These are phyloP conservation scores for Yamadazyma atmosphaerica DNA, from an alignment of 1,139 yeast genomes.

Conservation along the genomic window DNA sequence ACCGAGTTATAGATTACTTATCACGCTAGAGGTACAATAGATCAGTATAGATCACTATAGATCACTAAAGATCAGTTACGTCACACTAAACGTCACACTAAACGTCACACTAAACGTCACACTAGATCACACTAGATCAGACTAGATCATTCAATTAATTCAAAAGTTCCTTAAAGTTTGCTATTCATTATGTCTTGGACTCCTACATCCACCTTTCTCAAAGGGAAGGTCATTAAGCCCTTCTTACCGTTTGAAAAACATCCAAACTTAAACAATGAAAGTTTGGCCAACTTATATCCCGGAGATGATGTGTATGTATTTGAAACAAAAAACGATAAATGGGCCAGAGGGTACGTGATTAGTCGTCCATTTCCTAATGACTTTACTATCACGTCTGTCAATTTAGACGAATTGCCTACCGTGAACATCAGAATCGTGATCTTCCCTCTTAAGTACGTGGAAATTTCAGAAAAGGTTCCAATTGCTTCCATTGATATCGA, in stretches of 20 bases:
- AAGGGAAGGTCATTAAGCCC: conserved; percentile 57
- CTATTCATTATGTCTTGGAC: conserved; percentile 37
- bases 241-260: conserved; percentile 61
- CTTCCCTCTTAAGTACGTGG: conserved; percentile 60
- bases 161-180: neutral
- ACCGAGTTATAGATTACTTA: too few species aligned
- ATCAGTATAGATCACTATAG: too few species aligned
- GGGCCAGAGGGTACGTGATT: conserved; percentile 81
- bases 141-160: too few species aligned
- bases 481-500: conserved; percentile 25
- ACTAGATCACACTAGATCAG: too few species aligned
- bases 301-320: conserved; percentile 83
- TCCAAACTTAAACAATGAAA: conserved; percentile 38
- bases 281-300: conserved; percentile 60
- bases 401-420: conserved; percentile 63
- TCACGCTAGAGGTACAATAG: too few species aligned
- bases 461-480: conserved; percentile 35
- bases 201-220: conserved; percentile 39
- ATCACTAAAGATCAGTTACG: too few species aligned
- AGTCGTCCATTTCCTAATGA: conserved; percentile 68
- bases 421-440: conserved; percentile 51
- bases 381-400: conserved; percentile 60
- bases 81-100: too few species aligned
- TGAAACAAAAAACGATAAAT: conserved; percentile 61
- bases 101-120: too few species aligned